Conservation (phyloP, 169 alveolate species). For the Plasmodium vivax region DNA sequence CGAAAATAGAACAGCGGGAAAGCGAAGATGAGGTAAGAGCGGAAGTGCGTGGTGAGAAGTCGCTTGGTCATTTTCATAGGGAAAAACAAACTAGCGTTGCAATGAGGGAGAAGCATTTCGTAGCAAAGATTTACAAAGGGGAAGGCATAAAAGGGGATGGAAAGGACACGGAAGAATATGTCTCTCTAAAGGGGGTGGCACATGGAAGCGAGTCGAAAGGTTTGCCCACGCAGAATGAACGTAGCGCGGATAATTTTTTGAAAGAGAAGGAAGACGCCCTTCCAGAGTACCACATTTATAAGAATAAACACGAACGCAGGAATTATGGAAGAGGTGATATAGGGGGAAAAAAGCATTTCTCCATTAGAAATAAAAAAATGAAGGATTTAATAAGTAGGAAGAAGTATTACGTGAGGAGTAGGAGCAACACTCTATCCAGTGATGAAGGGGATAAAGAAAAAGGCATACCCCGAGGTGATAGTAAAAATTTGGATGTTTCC, state of each 20-base stretch:
- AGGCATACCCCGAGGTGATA: not conserved
- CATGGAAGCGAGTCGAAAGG: not conserved
- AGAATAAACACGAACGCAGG: not conserved
- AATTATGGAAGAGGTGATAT: not conserved
- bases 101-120: not conserved
- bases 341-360: constrained; percentile 1
- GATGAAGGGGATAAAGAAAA: not conserved
- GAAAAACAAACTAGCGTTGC: not conserved
- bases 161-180: not conserved
- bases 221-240: not conserved
- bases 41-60: not conserved
- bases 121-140: not conserved
- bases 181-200: not conserved
- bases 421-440: constrained; percentile 31
- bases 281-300: constrained; percentile 7
- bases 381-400: constrained; percentile 49
- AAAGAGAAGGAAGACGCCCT: not conserved
- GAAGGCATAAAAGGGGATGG: not conserved
- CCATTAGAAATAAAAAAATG: constrained; percentile 17
- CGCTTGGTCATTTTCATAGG: not conserved
- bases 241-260: not conserved
- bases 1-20: not conserved
- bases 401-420: constrained; percentile 3
- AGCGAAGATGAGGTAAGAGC: not conserved
- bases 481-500: not conserved